Evolutionary conservation across 1,284 basidiomycete species (phyloP), one percentile per base, ranked within the genome.

Genomic region (Moniliella sp.): DNA sequence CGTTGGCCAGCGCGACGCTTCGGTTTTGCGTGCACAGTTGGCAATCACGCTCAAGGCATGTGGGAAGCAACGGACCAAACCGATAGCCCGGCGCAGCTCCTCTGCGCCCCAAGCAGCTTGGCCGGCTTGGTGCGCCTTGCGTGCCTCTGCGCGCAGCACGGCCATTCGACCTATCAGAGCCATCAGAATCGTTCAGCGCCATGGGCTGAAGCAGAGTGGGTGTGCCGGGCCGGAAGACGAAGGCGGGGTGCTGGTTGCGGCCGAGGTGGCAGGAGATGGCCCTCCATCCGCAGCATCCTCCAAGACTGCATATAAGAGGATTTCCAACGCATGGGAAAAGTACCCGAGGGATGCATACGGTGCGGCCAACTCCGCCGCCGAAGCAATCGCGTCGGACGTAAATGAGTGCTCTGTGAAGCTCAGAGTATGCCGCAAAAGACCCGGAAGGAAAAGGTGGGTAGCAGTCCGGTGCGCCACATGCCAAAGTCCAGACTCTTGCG

Each of bases 11-110:
- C 79, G 66, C 4, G 79, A 76, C 49, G 88, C 73, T 62, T 99
- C 91, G 3, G 84, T 97, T 65, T 99, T 99, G 30, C 91, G 69
- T 4, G 91, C 91, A 53, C 88, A 94, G 4, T 79, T 76, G 5
- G 94, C 88, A 1, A 97, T 80, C 3, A 97, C 39, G n/a, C n/a
- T n/a, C 91, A n/a, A n/a, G n/a, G n/a, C n/a, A n/a, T n/a, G n/a
- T n/a, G n/a, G n/a, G n/a, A n/a, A n/a, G n/a, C n/a, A n/a, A n/a
- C n/a, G n/a, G n/a, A n/a, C n/a, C n/a, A n/a, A n/a, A n/a, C n/a
- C n/a, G n/a, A n/a, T n/a, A n/a, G n/a, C n/a, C n/a, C n/a, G n/a
- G n/a, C n/a, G n/a, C n/a, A n/a, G n/a, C n/a, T n/a, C n/a, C n/a
- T n/a, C n/a, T n/a, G n/a, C n/a, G n/a, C n/a, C n/a, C n/a, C n/a